phyloP scores from a whole-genome alignment of 441 rosid genomes.

The Gossypium gossypioides region DNA sequence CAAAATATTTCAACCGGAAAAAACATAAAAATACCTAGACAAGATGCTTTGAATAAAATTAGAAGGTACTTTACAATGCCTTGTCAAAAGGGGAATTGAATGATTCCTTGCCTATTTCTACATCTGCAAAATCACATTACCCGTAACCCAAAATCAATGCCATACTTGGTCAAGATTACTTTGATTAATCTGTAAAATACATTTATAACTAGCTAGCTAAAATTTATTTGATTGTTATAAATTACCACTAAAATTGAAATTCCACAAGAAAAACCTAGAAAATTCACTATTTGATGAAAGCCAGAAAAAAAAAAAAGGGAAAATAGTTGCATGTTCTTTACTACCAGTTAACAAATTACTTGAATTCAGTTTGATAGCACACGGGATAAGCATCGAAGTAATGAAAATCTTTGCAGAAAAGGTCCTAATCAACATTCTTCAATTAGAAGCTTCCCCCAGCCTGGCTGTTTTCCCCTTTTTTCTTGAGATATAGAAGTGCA shows the following conservation, averaged over 20 bases:
- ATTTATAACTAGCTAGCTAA: neutral
- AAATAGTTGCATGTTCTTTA: neutral
- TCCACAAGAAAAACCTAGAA: neutral
- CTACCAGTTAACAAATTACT: neutral
- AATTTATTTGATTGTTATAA: neutral
- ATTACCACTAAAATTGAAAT: neutral
- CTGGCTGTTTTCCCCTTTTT: slow-evolving; percentile 4
- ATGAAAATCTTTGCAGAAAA: neutral
- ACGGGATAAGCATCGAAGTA: neutral
- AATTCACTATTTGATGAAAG: neutral
- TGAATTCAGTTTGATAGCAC: neutral
- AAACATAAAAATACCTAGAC: neutral
- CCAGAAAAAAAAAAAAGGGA: neutral
- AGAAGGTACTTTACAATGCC: neutral
- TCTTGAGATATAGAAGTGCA: neutral
- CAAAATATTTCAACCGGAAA: neutral
- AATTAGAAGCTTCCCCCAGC: slow-evolving; percentile 5
- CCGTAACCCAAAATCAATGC: neutral
- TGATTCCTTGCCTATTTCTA: slow-evolving; percentile 3
- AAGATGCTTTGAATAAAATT: neutral
- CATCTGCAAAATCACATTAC: neutral
- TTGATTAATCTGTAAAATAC: neutral
- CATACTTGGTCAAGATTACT: neutral
- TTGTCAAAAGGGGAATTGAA: slow-evolving; percentile 4
- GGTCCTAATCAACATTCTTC: slow-evolving; percentile 5